Base-by-base conservation (phyloP, 129 eudicot species). In the Chrysanthemum lavandulifolium region DNA sequence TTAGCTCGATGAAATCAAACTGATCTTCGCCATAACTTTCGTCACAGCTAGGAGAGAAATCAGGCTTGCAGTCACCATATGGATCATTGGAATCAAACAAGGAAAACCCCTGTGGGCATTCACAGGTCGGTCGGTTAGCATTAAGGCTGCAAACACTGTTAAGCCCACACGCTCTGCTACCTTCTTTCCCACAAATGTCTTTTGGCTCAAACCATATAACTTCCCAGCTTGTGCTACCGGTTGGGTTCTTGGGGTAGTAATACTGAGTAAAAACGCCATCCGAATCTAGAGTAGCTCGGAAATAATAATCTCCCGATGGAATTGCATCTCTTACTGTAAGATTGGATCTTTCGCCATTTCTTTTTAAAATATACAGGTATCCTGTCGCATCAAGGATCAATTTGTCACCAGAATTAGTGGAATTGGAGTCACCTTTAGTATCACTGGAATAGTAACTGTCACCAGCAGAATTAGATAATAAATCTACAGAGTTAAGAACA, bases 181-280 rank as follows among this genome's bases (percentile, higher is more conserved):
- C 0, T 0, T 0, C 2, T 5, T 6, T 3, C 45, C n/a, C 67
- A 61, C 67, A 29, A 5, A 61, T 61, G 45, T 61, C 1, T 29
- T 61, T 6, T 23, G 67, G 67, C 67, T 1, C 12, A 8, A 29
- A 67, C 73, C 77, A 54, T 59, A 62, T 51, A 11, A 40, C 43
- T 61, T 14, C 65, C 74, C 72, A 72, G 29, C 60, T 23, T 10
- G 61, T 7, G 2, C 67, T 66, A n/a, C 54, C 64, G 0, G 73
- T 62, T 31, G 27, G 57, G 49, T 15, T 50, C 50, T 48, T 85
- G 0, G 85, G 79, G 66, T 67, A 16, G 48, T 43, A 65, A 66
- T 85, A 86, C 27, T 65, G 79, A 2, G 63, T 70, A 11, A 86
- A 65, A 61, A 86, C 82, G 21, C 91, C 91, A 68, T 86, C 85